phyloP scores from a whole-genome alignment of 768 basidiomycete genomes.

The Glaciozyma antarctica region DNA sequence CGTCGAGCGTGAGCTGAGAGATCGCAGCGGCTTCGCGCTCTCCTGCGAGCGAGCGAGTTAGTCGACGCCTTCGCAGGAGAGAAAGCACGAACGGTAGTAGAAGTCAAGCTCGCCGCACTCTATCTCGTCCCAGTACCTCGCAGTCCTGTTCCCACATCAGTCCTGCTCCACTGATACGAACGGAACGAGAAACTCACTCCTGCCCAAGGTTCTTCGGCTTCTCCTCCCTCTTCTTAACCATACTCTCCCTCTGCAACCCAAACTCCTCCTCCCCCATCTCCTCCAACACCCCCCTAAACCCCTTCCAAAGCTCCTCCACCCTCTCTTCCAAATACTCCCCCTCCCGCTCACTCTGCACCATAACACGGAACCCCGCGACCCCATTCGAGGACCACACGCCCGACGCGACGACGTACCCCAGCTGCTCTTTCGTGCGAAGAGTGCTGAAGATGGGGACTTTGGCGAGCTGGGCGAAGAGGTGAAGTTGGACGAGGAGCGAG shows the following conservation, averaged over 20 bases:
- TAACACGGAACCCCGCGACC: constrained; percentile 64
- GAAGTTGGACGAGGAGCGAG: constrained; percentile 55
- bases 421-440: constrained; percentile 81
- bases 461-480: constrained; percentile 72
- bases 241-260: constrained; percentile 68
- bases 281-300: constrained; percentile 59
- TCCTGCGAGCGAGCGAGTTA: constrained; percentile 78
- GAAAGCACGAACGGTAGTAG: constrained; percentile 53
- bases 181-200: constrained; percentile 46
- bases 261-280: constrained; percentile 65
- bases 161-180: constrained; percentile 68
- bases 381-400: constrained; percentile 52
- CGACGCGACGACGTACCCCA: constrained; percentile 72
- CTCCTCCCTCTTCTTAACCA: constrained; percentile 74
- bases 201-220: constrained; percentile 76
- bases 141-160: constrained; percentile 64
- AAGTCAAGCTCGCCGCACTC: constrained; percentile 79
- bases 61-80: constrained; percentile 30
- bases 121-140: constrained; percentile 62
- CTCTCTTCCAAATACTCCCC: constrained; percentile 75
- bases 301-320: constrained; percentile 72
- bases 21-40: constrained; percentile 63
- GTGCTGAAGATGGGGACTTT: constrained; percentile 82
- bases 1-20: constrained; percentile 57
- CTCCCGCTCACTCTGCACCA: constrained; percentile 77